phyloP scores from a whole-genome alignment of 192 early-diverging fungal genomes.

The Coemansia sp. region DNA sequence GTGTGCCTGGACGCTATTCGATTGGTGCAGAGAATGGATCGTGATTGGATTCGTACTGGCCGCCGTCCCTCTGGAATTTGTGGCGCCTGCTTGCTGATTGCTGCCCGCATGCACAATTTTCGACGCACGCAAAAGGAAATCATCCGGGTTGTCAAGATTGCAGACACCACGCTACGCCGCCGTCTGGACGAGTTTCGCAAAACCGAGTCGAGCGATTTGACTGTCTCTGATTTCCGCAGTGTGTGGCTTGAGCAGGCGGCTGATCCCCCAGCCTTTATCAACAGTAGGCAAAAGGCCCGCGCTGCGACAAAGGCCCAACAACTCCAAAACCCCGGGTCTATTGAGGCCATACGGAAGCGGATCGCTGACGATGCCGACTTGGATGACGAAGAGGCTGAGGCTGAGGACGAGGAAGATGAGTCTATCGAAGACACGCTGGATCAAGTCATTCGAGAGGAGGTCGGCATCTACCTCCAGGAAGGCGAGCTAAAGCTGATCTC shows the following conservation, averaged over 20 bases:
- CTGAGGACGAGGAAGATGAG: conserved; percentile 6
- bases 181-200: conserved; percentile 81
- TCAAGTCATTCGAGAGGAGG: conserved; percentile 33
- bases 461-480: conserved; percentile 30
- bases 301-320: conserved; percentile 43
- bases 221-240: conserved; percentile 79
- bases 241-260: conserved; percentile 81
- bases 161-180: conserved; percentile 80
- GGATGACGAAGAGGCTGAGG: conserved; percentile 24
- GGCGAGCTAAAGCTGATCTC: conserved; percentile 34
- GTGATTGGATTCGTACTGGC: conserved; percentile 93
- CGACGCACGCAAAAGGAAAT: conserved; percentile 82
- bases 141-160: conserved; percentile 88
- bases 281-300: conserved; percentile 53
- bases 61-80: conserved; percentile 94
- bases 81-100: conserved; percentile 88
- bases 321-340: conserved; percentile 17
- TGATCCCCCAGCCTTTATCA: conserved; percentile 85
- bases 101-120: conserved; percentile 91
- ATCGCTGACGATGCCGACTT: not conserved
- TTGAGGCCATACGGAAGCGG: not conserved
- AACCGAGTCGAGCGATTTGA: conserved; percentile 77
- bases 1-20: conserved; percentile 82
- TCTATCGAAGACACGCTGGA: conserved; percentile 23
- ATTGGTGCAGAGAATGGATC: conserved; percentile 86